Conservation (phyloP, 345 rosid species). For the Euphorbia pulcherrima region DNA sequence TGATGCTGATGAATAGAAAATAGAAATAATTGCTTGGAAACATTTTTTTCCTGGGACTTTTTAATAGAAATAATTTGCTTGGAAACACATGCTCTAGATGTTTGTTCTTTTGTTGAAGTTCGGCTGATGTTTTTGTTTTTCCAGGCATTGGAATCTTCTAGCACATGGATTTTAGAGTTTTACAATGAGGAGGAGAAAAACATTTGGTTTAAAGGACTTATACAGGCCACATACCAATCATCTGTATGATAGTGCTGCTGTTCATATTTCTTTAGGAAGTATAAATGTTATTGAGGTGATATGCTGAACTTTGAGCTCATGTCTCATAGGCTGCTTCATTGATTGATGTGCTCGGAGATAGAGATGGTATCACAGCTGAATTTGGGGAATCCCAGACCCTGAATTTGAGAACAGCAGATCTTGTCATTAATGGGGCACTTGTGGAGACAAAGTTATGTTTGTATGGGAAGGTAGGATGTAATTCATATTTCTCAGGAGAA, state of each 20-base stretch:
- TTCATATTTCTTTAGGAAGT: slow-evolving; percentile 13
- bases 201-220: slow-evolving; percentile 79
- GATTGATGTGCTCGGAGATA: slow-evolving; percentile 58
- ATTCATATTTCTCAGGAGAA: not conserved
- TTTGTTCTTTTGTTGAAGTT: not conserved
- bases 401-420: slow-evolving; percentile 57
- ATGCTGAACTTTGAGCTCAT: slow-evolving; percentile 13
- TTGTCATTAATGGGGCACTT: slow-evolving; percentile 74
- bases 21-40: too few species aligned
- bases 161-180: slow-evolving; percentile 88
- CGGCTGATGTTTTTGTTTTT: not conserved
- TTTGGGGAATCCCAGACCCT: slow-evolving; percentile 42
- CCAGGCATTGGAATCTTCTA: slow-evolving; percentile 90
- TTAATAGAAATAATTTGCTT: too few species aligned
- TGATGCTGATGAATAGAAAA: too few species aligned
- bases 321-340: slow-evolving; percentile 63
- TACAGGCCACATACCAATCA: slow-evolving; percentile 90
- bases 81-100: not conserved
- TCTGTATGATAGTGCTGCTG: slow-evolving; percentile 50
- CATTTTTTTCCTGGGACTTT: too few species aligned
- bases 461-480: slow-evolving; percentile 56
- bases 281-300: slow-evolving; percentile 12
- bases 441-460: slow-evolving; percentile 68
- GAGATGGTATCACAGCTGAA: slow-evolving; percentile 35
- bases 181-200: slow-evolving; percentile 63